phyloP scores from a whole-genome alignment of 805 yeast species.

The Candida succiphila region DNA sequence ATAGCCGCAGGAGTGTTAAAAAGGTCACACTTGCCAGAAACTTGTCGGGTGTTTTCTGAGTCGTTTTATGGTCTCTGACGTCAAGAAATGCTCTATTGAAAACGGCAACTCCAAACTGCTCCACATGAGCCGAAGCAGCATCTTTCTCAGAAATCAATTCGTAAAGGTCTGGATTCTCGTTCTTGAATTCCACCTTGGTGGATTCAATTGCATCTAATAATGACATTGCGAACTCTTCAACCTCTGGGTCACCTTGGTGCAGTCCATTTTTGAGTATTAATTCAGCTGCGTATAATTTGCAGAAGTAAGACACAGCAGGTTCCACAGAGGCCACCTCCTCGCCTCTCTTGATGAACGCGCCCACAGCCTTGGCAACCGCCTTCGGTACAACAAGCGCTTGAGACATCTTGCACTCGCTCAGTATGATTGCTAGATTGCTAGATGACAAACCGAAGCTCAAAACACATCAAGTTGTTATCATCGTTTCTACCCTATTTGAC shows the following conservation, averaged over 20 bases:
- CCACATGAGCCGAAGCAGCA: conserved; percentile 44
- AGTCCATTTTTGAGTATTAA: conserved; percentile 49
- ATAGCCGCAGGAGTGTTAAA: conserved; percentile 37
- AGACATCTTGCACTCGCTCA: conserved; percentile 1
- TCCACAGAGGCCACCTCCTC: conserved; percentile 46
- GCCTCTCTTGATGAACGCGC: conserved; percentile 43
- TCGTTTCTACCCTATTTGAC: no score
- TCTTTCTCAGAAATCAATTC: conserved; percentile 51
- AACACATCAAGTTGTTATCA: no score
- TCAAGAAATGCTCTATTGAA: conserved; percentile 45
- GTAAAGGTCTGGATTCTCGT: conserved; percentile 27
- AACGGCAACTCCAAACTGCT: conserved; percentile 47
- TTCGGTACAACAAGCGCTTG: conserved; percentile 16
- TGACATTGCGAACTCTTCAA: conserved; percentile 47
- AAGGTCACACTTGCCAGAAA: conserved; percentile 49
- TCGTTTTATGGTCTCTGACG: conserved; percentile 30
- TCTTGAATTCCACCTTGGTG: conserved; percentile 29
- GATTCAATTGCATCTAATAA: conserved; percentile 66
- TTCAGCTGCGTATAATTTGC: conserved; percentile 66
- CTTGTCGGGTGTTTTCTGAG: conserved; percentile 37
- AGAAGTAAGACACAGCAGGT: conserved; percentile 65
- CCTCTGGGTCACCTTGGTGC: conserved; percentile 46
- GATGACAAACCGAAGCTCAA: no score
- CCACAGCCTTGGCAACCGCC: conserved; percentile 24
- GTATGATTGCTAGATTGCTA: no score